phyloP scores from a whole-genome alignment of 2,329 filamentous ascomycete genomes.

The Podosphaera fusca region DNA sequence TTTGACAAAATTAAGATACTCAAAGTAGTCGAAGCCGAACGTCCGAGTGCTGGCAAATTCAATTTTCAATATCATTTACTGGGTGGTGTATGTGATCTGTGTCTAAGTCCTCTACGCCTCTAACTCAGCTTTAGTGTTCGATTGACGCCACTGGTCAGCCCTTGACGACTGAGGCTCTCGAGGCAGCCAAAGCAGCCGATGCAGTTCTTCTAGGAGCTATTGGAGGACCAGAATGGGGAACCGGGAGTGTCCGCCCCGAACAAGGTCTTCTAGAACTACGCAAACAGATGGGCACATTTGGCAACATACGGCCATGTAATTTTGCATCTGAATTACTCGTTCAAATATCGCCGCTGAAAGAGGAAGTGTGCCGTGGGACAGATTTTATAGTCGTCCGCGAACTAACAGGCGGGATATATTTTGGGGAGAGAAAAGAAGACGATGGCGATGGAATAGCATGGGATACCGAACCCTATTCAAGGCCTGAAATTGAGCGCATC shows the following conservation, averaged over 20 bases:
- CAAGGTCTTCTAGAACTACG: conserved; percentile 77
- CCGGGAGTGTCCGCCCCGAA: conserved; percentile 67
- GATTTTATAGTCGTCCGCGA: conserved; percentile 89
- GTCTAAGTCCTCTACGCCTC: background rate
- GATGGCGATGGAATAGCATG: conserved; percentile 51
- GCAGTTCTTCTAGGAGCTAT: conserved; percentile 85
- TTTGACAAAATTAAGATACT: conserved; percentile 36
- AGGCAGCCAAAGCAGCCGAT: conserved; percentile 63
- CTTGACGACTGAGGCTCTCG: conserved; percentile 62
- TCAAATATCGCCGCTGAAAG: conserved; percentile 67
- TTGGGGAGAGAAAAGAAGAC: conserved; percentile 66
- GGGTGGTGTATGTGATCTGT: conserved; percentile 49
- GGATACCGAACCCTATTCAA: conserved; percentile 74
- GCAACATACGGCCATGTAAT: conserved; percentile 88
- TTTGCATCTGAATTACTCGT: conserved; percentile 77
- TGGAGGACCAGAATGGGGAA: conserved; percentile 92
- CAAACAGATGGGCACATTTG: conserved; percentile 84
- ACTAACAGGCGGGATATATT: conserved; percentile 84
- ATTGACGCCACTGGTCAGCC: conserved; percentile 63
- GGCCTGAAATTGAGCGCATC: conserved; percentile 69
- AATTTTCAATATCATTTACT: conserved; percentile 78
- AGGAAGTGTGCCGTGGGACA: conserved; percentile 60
- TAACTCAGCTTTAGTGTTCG: conserved; percentile 40
- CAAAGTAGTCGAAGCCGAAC: conserved; percentile 50
- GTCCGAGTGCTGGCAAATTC: conserved; percentile 50